Evolutionary conservation across 306 rosid genomes (phyloP).

Genomic region (Casuarina equisetifolia): DNA sequence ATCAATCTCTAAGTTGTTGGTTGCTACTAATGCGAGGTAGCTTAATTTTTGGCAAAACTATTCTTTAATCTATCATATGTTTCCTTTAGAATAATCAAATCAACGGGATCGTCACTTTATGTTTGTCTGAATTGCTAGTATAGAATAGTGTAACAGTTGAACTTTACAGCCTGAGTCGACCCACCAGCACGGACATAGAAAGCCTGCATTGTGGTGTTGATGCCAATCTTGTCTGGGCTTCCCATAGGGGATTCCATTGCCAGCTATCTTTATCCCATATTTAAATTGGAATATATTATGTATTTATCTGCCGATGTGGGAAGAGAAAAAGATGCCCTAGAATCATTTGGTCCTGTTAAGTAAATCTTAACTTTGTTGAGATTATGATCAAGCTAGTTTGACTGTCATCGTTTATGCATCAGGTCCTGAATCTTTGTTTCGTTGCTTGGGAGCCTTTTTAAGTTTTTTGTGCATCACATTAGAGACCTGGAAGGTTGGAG

Average conservation of each 20-base stretch:
- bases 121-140: not conserved
- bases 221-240: not conserved
- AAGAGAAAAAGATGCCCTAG: not conserved
- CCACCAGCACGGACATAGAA: not conserved
- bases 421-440: not conserved
- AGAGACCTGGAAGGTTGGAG: not conserved
- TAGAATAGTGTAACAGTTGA: not conserved
- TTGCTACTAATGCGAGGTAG: not conserved
- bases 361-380: not conserved
- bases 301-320: not conserved
- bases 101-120: not conserved
- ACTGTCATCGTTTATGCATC: not conserved
- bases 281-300: not conserved
- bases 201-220: not conserved
- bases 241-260: not conserved
- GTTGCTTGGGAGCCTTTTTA: not conserved
- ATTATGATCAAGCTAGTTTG: not conserved
- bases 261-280: not conserved
- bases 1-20: not conserved
- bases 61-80: not conserved
- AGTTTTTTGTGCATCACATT: not conserved
- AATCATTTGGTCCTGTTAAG: not conserved
- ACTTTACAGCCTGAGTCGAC: not conserved
- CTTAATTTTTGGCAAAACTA: not conserved
- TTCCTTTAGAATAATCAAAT: not conserved